Conservation (phyloP, 2,329 filamentous ascomycete species). For the Incumbomyces delicatus region DNA sequence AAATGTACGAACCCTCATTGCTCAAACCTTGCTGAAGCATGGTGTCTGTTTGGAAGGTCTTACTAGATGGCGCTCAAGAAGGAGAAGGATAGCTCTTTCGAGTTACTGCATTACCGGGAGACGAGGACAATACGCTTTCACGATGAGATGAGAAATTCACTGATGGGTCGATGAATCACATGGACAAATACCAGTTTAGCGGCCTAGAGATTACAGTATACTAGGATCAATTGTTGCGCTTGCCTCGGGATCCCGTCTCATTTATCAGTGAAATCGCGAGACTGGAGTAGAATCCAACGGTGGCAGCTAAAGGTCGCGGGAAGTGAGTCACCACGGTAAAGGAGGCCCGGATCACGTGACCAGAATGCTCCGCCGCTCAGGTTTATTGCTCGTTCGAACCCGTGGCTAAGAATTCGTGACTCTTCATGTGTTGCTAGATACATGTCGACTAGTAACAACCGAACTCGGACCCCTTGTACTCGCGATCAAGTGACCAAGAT, state of each 20-base stretch:
- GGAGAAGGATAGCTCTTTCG: neutral
- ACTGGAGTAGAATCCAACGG: no score
- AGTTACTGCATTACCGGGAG: neutral
- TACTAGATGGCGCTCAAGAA: constrained; percentile 13
- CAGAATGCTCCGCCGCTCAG: no score
- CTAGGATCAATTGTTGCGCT: no score
- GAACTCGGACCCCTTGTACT: neutral
- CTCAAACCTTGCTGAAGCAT: constrained; percentile 63
- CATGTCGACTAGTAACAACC: neutral
- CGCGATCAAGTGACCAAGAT: neutral
- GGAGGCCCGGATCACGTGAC: no score
- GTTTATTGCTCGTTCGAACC: no score
- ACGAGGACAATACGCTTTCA: neutral
- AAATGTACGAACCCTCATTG: constrained; percentile 91
- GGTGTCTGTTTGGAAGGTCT: constrained; percentile 81
- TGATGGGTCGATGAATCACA: neutral
- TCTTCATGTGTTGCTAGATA: neutral
- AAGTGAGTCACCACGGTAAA: no score
- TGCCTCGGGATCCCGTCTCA: no score
- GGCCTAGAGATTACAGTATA: no score
- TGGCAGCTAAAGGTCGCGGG: no score
- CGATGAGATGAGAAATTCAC: neutral
- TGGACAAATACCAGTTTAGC: no score
- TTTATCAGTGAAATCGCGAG: no score
- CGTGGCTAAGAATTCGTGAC: neutral